Base-by-base conservation (phyloP, 495 filamentous ascomycete genomes). In the Penicillium psychrofluorescens region DNA sequence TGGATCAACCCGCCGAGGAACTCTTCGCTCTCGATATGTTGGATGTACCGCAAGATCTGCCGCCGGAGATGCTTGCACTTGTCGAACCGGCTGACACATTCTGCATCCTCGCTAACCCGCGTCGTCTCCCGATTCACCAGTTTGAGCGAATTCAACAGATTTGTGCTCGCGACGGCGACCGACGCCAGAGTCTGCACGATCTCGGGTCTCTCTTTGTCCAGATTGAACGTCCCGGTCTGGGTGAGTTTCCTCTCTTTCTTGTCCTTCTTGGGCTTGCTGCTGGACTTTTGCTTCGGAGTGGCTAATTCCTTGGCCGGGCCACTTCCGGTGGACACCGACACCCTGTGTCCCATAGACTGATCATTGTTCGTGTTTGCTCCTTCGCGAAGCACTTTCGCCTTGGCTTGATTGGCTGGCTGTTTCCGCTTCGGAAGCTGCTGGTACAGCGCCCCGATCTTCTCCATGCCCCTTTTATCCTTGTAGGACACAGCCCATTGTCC, bases 61-160 rank as follows among this genome's bases (percentile, higher is more conserved):
- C 86, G 78, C 11, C 92, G 77, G 12, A 96, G 77, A 12, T 76
- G 67, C 56, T 95, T 96, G 73, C 92, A 96, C 8, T 64, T 74
- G 48, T 97, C 88, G 46, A 96, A 95, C 7, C 84, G 78, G 41
- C 80, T 70, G 22, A 88, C 72, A 5, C 86, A 84, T 48, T 85
- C 77, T 10, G 73, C 61, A 54, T 96, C 91, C 50, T 94, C 86
- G 31, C 87, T 92, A 22, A 95, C 89, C 4, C 86, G 83, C 56
- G 92, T 80, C 30, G 74, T 80, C 62, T 97, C 94, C 31, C 94
- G 80, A 58, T 97, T 96, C 58, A 96, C 88, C 35, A 85, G 80
- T 49, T 90, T 89, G 11, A 99, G 73, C 13, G 84, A 81, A 64
- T 99, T 99, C 53, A 81, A 75, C 33, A 99, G 72, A 60, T 96